Evolutionary conservation across 139 green algal genomes (phyloP), one percentile per base, ranked within the genome.

Genomic region (Chlamydomonas sp.): DNA sequence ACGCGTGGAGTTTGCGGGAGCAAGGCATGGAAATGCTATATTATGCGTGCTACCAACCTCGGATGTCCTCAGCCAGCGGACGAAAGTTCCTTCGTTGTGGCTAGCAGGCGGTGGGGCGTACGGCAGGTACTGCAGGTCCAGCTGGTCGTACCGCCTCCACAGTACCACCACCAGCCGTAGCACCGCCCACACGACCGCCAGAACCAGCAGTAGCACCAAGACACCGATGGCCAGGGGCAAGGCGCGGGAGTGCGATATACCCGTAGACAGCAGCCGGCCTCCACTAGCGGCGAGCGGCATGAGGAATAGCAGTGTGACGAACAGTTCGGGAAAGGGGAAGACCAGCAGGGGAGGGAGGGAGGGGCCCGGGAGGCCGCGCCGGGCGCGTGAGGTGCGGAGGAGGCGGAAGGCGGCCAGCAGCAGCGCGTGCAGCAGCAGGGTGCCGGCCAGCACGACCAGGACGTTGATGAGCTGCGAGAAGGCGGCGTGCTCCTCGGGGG

Each of bases 381-480:
- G 80, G 59, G 58, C 68, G 59, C 69, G 57, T 49, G 31, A 49
- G 31, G 31, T 0, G 68, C 68, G 4, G 58, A 7, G 17, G 12
- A 10, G 59, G 12, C 66, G 64, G 6, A 58, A 7, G 59, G 59
- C 68, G 6, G 3, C 9, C n/a, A 85, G 58, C 64, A 63, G 7
- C 66, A 77, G 57, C n/a, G 77, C 66, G 68, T 85, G 80, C 14
- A 79, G 57, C 16, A 69, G 17, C 10, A 78, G 68, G 1, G 69
- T 68, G 18, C 8, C 68, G 6, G 3, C 20, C 5, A 15, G 69
- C 0, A 31, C 80, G 58, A 85, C 69, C 57, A 18, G 3, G 3
- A 78, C 58, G 80, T 85, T 85, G 58, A 85, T 16, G 0, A 20
- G 59, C 80, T 85, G 80, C 7, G 80, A 85, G 80, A 62, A 85